Conservation (phyloP, 176 grass and related monocot genomes). For the Rhynchospora tenuis region DNA sequence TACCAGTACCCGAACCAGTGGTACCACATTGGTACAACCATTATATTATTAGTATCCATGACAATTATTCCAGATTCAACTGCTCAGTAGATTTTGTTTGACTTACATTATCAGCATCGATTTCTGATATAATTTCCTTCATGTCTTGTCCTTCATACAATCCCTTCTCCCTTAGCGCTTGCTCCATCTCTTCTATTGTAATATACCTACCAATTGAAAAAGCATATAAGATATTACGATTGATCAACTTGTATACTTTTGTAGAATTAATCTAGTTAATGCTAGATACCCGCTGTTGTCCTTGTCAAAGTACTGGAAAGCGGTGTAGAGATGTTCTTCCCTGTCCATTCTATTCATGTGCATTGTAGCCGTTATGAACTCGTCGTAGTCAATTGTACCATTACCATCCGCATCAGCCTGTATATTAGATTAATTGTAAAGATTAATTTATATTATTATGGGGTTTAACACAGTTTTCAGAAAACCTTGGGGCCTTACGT, state of each 20-base stretch:
- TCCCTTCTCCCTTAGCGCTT: constrained; percentile 73
- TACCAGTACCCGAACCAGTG: not conserved
- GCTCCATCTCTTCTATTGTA: constrained; percentile 84
- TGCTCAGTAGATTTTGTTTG: not conserved
- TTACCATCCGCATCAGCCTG: constrained; percentile 83
- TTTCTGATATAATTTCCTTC: constrained; percentile 73
- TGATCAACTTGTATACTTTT: not conserved
- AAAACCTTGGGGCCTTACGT: too few species aligned
- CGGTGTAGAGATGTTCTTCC: constrained; percentile 77
- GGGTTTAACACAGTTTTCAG: not conserved
- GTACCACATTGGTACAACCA: not conserved
- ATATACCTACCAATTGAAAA: constrained; percentile 42
- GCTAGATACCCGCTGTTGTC: constrained; percentile 62
- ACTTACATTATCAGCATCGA: constrained; percentile 80
- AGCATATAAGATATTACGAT: not conserved
- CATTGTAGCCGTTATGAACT: constrained; percentile 90
- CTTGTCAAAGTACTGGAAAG: constrained; percentile 90
- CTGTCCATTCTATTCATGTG: constrained; percentile 87
- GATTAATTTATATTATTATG: not conserved
- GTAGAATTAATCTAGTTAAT: not conserved
- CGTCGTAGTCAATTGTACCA: constrained; percentile 74
- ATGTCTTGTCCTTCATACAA: constrained; percentile 69
- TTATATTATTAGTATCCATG: not conserved
- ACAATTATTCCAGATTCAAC: not conserved
- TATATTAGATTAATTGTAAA: not conserved